phyloP scores from a whole-genome alignment of 2,329 filamentous ascomycete species.

The Calcarisporium arbuscula region DNA sequence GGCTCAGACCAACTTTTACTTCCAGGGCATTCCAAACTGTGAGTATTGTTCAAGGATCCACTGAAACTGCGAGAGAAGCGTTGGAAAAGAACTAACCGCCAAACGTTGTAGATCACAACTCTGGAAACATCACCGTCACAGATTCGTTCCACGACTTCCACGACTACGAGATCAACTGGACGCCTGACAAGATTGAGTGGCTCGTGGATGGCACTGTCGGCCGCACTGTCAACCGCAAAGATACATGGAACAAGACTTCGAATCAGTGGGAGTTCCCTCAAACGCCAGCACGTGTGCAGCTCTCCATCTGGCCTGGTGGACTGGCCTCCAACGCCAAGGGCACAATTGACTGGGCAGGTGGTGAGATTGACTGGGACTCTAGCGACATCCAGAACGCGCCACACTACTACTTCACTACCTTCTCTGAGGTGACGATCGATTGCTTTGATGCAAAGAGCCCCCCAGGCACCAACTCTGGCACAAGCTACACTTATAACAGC shows the following conservation, averaged over 20 bases:
- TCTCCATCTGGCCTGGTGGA: slow-evolving; percentile 95
- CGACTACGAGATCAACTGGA: slow-evolving; percentile 91
- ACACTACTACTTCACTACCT: slow-evolving; percentile 83
- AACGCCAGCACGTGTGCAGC: slow-evolving; percentile 81
- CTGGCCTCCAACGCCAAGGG: slow-evolving; percentile 70
- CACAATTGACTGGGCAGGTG: slow-evolving; percentile 88
- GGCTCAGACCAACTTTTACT: slow-evolving; percentile 95
- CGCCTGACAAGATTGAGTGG: slow-evolving; percentile 80
- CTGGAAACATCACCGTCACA: slow-evolving; percentile 59
- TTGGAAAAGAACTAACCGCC: slow-evolving; percentile 15
- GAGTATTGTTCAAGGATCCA: slow-evolving; percentile 39
- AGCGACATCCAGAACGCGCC: slow-evolving; percentile 73
- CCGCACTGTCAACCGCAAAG: slow-evolving; percentile 65
- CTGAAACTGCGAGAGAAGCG: too few relatives aligned
- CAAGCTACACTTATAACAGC: slow-evolving; percentile 71
- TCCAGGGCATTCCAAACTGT: slow-evolving; percentile 89
- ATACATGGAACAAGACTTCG: slow-evolving; percentile 80
- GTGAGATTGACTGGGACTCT: slow-evolving; percentile 75
- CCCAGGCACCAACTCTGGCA: slow-evolving; percentile 63
- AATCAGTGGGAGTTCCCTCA: slow-evolving; percentile 86
- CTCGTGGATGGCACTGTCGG: slow-evolving; percentile 72
- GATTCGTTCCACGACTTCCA: slow-evolving; percentile 76
- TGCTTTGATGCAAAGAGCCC: slow-evolving; percentile 65
- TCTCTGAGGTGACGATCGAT: slow-evolving; percentile 71
- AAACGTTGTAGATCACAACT: slow-evolving; percentile 70